Evolutionary conservation across 2,329 filamentous ascomycete genomes (phyloP).

Genomic region (Aurifilum marmelostoma): DNA sequence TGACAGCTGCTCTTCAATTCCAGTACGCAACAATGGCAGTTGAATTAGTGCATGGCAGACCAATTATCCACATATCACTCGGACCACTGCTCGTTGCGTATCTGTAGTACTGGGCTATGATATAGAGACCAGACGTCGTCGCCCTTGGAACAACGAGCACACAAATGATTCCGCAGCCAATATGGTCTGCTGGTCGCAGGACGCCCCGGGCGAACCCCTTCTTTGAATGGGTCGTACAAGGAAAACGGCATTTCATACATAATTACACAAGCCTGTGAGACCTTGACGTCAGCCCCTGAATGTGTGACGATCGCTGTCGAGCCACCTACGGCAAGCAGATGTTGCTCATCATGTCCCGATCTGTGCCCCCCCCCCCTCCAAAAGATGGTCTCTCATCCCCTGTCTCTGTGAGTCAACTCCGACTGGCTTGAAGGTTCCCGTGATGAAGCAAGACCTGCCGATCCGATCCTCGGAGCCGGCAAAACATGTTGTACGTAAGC

Average conservation of each 20-base stretch:
- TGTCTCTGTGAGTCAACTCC: neutral
- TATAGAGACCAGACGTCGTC: too few relatives aligned
- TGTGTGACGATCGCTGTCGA: neutral
- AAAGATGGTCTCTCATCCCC: neutral
- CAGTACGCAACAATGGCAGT: too few relatives aligned
- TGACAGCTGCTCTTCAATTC: too few relatives aligned
- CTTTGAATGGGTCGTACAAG: neutral
- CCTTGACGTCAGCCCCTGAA: neutral
- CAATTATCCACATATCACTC: too few relatives aligned
- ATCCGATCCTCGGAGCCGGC: neutral
- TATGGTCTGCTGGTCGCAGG: too few relatives aligned
- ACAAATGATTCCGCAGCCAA: neutral
- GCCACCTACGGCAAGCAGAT: neutral
- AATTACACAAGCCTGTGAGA: neutral
- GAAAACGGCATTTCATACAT: neutral
- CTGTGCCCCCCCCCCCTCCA: neutral
- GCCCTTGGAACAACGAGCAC: neutral
- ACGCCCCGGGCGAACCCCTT: too few relatives aligned
- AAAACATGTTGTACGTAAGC: too few relatives aligned
- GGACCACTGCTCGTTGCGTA: too few relatives aligned
- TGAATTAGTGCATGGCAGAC: too few relatives aligned
- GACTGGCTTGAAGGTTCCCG: neutral
- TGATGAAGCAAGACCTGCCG: conserved; percentile 3
- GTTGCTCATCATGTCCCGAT: neutral
- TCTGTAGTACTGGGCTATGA: too few relatives aligned